A percentile compares a stretch with the other conserved stretches of the same genome.
These are phyloP conservation scores for Auriscalpium vulgare DNA, from an alignment of 768 basidiomycete species.

Conservation along the genomic window DNA sequence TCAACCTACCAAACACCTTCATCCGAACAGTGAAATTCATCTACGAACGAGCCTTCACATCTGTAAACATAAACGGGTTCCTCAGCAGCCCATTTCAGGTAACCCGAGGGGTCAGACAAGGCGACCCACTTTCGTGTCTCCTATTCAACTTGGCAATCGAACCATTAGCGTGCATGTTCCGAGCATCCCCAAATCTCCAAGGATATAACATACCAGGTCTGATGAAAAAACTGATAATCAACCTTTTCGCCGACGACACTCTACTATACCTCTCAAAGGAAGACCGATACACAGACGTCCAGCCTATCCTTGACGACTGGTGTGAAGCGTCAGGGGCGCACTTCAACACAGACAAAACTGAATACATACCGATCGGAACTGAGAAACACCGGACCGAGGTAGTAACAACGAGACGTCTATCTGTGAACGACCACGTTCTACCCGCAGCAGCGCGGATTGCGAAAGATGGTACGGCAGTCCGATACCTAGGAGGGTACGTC, in stretches of 20 bases:
- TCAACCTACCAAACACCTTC: too few relatives aligned
- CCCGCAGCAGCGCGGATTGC: not conserved
- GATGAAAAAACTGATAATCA: not conserved
- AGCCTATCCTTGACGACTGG: too few relatives aligned
- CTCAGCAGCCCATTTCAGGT: constrained; percentile 4
- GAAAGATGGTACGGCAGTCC: not conserved
- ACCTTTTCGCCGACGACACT: too few relatives aligned
- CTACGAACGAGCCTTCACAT: too few relatives aligned
- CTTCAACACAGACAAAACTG: too few relatives aligned
- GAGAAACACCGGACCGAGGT: constrained; percentile 5
- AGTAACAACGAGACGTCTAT: not conserved
- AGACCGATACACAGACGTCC: too few relatives aligned
- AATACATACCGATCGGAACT: too few relatives aligned
- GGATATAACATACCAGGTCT: not conserved
- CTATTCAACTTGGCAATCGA: constrained; percentile 12
- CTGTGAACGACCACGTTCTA: not conserved
- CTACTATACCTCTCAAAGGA: too few relatives aligned
- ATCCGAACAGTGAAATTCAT: too few relatives aligned
- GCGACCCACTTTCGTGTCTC: constrained; percentile 12
- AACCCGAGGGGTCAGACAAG: constrained; percentile 5
- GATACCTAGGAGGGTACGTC: not conserved
- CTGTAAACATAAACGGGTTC: constrained; percentile 1
- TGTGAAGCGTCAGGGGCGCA: too few relatives aligned
- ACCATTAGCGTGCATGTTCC: constrained; percentile 3
- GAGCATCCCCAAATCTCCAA: not conserved